phyloP scores from a whole-genome alignment of 257 asterid genomes.

The Solanum gandarillasii region DNA sequence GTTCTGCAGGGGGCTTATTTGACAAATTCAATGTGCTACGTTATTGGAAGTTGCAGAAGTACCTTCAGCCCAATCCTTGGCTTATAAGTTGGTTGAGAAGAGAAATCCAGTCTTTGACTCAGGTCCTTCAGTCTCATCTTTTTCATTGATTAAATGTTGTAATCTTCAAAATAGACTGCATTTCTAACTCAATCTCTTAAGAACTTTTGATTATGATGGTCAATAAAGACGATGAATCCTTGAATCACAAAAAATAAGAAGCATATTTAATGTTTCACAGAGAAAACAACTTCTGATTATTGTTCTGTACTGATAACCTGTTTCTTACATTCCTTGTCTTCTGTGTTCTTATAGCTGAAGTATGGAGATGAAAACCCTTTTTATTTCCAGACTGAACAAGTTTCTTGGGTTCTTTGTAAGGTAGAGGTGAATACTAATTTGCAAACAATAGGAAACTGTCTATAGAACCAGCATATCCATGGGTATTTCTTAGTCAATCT shows the following conservation, averaged over 20 bases:
- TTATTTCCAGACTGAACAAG: not conserved
- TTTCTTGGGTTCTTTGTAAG: not conserved
- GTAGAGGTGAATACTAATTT: not conserved
- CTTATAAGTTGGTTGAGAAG: constrained; percentile 60
- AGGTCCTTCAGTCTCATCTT: constrained; percentile 22
- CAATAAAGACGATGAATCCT: not conserved
- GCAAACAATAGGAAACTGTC: not conserved
- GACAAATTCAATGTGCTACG: constrained; percentile 30
- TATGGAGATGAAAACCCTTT: not conserved
- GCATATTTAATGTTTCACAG: not conserved
- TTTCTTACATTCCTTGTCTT: not conserved
- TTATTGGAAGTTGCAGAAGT: constrained; percentile 60
- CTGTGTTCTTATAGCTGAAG: not conserved
- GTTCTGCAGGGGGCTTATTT: constrained; percentile 31
- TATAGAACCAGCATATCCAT: not conserved
- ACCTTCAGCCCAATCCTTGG: constrained; percentile 42
- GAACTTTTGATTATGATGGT: not conserved
- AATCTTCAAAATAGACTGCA: not conserved
- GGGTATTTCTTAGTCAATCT: not conserved
- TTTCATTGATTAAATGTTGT: not conserved
- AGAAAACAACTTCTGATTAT: not conserved
- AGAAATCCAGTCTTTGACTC: constrained; percentile 66
- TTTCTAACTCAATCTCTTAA: not conserved
- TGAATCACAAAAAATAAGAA: not conserved
- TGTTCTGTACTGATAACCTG: not conserved